Conservation (phyloP, 108 stramenopile genomes). For the Discostella stelligeroides region DNA sequence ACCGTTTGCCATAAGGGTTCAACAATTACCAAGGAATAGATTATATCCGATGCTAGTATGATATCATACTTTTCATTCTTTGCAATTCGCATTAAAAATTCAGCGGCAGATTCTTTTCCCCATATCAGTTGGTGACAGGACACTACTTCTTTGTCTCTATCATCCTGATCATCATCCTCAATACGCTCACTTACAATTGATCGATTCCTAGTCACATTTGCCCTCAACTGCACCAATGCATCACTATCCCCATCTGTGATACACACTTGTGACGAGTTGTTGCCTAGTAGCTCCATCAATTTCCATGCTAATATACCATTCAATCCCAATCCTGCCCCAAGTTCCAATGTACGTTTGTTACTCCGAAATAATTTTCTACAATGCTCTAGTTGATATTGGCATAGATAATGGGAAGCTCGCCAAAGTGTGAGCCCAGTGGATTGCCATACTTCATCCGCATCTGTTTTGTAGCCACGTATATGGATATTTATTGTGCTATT, state of each 20-base stretch:
- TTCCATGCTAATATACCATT: constrained; percentile 63
- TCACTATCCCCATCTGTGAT: constrained; percentile 75
- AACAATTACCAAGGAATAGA: constrained; percentile 60
- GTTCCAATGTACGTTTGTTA: constrained; percentile 48
- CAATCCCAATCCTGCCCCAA: constrained; percentile 75
- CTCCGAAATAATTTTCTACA: constrained; percentile 20
- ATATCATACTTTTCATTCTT: constrained; percentile 46
- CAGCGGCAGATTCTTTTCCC: constrained; percentile 41
- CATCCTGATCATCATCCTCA: not conserved
- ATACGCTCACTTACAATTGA: too few species aligned
- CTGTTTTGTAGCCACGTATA: constrained; percentile 56
- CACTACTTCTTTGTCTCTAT: not conserved
- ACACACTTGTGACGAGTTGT: constrained; percentile 18
- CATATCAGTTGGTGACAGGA: constrained; percentile 53
- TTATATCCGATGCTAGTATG: constrained; percentile 66
- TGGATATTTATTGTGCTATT: constrained; percentile 44
- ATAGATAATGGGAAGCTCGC: constrained; percentile 69
- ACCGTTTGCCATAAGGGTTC: constrained; percentile 67
- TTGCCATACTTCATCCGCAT: constrained; percentile 68
- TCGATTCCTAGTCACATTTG: constrained; percentile 54
- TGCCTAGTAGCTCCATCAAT: too few species aligned
- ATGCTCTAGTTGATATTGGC: constrained; percentile 66
- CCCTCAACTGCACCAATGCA: constrained; percentile 48
- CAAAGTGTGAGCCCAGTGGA: constrained; percentile 82
- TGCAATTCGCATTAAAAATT: constrained; percentile 25